Evolutionary conservation across 2,329 filamentous ascomycete species (phyloP).

Genomic region (Aspergillus flavus): DNA sequence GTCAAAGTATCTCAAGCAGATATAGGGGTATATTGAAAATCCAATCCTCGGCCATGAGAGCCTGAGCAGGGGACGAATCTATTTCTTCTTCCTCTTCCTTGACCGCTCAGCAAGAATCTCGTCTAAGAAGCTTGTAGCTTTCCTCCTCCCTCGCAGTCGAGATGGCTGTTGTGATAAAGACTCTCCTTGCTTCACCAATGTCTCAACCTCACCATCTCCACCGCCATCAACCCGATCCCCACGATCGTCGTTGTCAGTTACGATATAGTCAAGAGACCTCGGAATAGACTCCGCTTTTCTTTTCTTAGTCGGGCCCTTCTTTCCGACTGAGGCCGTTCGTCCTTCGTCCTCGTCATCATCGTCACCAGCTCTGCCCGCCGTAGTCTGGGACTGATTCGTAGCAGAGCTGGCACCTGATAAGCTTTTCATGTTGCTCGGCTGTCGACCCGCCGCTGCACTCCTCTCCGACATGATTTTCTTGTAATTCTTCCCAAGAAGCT

Average conservation of each 20-base stretch:
- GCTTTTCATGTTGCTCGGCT: background rate
- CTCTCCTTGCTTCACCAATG: slow-evolving; percentile 11
- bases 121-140: slow-evolving; percentile 56
- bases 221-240: slow-evolving; percentile 1
- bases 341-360: slow-evolving; percentile 46
- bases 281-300: slow-evolving; percentile 9
- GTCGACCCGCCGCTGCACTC: slow-evolving; percentile 40
- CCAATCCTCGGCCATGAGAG: background rate
- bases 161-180: slow-evolving; percentile 15
- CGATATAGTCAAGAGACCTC: background rate
- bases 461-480: slow-evolving; percentile 44
- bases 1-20: background rate
- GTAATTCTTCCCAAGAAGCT: slow-evolving; percentile 48
- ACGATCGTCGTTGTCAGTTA: background rate
- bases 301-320: slow-evolving; percentile 25
- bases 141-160: slow-evolving; percentile 37
- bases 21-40: background rate
- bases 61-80: slow-evolving; percentile 7
- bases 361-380: slow-evolving; percentile 7
- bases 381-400: background rate
- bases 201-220: slow-evolving; percentile 11
- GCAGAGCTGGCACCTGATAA: background rate
- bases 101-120: slow-evolving; percentile 51
- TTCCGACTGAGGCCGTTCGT: slow-evolving; percentile 42
- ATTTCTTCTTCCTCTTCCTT: slow-evolving; percentile 54